A percentile compares a stretch with the other conserved stretches of the same genome.
Evolutionary conservation across 208 protist species (phyloP).

Genomic region (Trypanosoma platydactyli): DNA sequence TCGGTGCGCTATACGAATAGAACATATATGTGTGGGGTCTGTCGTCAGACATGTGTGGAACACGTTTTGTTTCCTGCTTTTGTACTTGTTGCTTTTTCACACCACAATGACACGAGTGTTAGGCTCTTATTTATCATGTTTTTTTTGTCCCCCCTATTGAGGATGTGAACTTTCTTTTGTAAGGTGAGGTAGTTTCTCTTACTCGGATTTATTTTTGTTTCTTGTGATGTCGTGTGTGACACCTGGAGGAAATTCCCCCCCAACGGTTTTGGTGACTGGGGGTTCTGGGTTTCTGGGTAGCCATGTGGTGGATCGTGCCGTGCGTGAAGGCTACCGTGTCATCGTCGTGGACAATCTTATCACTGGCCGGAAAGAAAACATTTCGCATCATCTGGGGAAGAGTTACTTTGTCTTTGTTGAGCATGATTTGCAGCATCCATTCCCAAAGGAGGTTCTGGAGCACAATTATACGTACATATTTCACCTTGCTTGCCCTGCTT

Average conservation of each 20-base stretch:
- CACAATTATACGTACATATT: constrained; percentile 89
- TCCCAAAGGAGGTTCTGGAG: constrained; percentile 30
- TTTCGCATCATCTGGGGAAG: constrained; percentile 54
- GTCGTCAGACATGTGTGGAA: too few relatives aligned
- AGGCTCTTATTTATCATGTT: too few relatives aligned
- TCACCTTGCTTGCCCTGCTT: constrained; percentile 95
- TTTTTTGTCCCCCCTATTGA: too few relatives aligned
- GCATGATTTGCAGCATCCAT: constrained; percentile 78
- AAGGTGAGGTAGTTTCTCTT: not conserved
- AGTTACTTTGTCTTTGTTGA: constrained; percentile 80
- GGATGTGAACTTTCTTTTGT: too few relatives aligned
- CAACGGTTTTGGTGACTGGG: constrained; percentile 87
- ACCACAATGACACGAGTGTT: too few relatives aligned
- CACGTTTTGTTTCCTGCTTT: too few relatives aligned
- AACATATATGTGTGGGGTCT: too few relatives aligned
- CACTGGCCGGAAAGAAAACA: constrained; percentile 80
- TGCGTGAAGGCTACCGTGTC: constrained; percentile 74
- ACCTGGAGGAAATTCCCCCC: constrained; percentile 2
- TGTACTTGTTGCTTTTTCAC: too few relatives aligned
- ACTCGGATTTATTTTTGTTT: constrained; percentile 4
- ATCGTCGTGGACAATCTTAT: constrained; percentile 93
- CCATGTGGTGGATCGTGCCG: constrained; percentile 83
- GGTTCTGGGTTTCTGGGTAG: constrained; percentile 96
- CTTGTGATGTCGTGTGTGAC: not conserved
- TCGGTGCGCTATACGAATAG: too few relatives aligned